These are phyloP conservation scores for Fremontodendron californicum DNA, from an alignment of 345 rosid species.

Conservation along the genomic window DNA sequence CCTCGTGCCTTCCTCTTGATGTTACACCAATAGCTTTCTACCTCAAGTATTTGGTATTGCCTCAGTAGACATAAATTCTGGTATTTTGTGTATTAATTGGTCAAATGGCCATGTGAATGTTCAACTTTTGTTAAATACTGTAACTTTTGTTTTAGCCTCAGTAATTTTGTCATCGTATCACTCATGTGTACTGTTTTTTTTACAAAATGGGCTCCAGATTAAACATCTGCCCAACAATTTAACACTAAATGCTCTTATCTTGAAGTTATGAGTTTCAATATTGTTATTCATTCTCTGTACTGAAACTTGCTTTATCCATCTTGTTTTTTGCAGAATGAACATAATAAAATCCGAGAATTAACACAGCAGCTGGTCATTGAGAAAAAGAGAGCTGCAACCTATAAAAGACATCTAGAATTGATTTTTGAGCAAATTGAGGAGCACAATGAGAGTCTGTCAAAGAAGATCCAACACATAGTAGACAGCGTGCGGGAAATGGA, in stretches of 20 bases:
- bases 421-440: slow-evolving; percentile 82
- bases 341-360: slow-evolving; percentile 78
- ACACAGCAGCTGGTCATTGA: slow-evolving; percentile 88
- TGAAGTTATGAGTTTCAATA: neutral
- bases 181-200: neutral
- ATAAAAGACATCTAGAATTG: slow-evolving; percentile 85
- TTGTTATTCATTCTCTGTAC: neutral
- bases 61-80: neutral
- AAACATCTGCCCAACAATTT: neutral
- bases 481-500: slow-evolving; percentile 70
- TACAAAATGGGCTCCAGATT: neutral
- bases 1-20: neutral
- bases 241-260: neutral
- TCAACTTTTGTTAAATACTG: neutral
- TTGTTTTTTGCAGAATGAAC: slow-evolving; percentile 69
- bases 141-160: neutral
- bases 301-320: neutral
- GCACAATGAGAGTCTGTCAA: slow-evolving; percentile 72
- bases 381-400: slow-evolving; percentile 81
- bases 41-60: neutral
- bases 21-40: neutral
- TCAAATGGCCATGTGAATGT: neutral
- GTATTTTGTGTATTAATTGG: neutral
- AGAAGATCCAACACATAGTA: slow-evolving; percentile 75
- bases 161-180: neutral